A percentile compares a stretch with the other conserved stretches of the same genome.
Conservation (phyloP, 2,329 filamentous ascomycete genomes). For the Penicillium sp. region DNA sequence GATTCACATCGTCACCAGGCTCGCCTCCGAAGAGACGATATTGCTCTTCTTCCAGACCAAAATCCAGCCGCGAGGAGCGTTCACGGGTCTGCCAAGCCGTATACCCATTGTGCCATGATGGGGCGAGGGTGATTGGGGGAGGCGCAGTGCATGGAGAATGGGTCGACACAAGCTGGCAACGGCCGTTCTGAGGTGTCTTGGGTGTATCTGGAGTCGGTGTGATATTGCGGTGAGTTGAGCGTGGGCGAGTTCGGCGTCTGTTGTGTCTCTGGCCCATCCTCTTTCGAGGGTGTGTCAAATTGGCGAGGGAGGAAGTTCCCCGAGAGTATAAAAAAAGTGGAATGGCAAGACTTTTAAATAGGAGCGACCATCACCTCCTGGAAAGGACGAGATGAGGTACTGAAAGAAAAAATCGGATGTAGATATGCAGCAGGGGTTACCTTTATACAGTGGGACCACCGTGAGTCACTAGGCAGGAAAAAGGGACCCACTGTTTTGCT, state of each 20-base stretch:
- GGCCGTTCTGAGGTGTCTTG: constrained; percentile 6
- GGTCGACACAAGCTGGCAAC: constrained; percentile 21
- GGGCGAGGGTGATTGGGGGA: constrained; percentile 34
- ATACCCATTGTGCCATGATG: constrained; percentile 46
- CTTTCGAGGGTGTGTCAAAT: constrained; percentile 13
- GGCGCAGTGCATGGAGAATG: constrained; percentile 24
- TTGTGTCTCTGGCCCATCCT: constrained; percentile 52
- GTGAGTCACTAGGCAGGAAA: constrained; percentile 24
- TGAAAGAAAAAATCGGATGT: constrained; percentile 7
- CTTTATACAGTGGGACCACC: constrained; percentile 16
- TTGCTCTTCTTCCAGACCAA: constrained; percentile 41
- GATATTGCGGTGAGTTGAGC: constrained; percentile 36
- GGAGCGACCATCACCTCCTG: constrained; percentile 42
- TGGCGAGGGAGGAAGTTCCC: constrained; percentile 4
- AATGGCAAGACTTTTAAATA: constrained; percentile 23
- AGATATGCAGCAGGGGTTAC: constrained; percentile 15
- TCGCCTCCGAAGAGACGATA: constrained; percentile 49
- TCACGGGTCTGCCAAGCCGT: constrained; percentile 44
- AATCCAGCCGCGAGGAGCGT: constrained; percentile 29
- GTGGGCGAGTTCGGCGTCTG: constrained; percentile 44
- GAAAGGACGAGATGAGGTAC: constrained; percentile 40
- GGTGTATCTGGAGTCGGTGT: constrained; percentile 8
- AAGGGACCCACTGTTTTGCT: constrained; percentile 12
- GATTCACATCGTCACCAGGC: constrained; percentile 44
- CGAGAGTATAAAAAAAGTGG: constrained; percentile 6